phyloP scores from a whole-genome alignment of 495 filamentous ascomycete genomes.

The Astrothelium macrocarpum region DNA sequence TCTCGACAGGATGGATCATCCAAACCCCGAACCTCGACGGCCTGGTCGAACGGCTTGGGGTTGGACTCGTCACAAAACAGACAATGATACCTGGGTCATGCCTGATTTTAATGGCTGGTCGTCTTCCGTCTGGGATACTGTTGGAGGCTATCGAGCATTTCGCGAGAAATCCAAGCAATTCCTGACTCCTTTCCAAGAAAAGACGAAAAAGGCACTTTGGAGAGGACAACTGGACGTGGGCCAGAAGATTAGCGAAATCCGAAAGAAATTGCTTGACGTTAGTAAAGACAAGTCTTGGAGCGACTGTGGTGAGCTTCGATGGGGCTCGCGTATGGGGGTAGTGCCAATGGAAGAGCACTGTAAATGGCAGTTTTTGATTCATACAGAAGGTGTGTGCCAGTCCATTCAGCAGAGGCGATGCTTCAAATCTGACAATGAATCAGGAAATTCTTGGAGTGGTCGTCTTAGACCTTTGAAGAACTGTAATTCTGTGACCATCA shows the following conservation, averaged over 20 bases:
- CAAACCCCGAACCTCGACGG: background rate
- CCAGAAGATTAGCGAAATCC: conserved; percentile 23
- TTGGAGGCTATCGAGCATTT: conserved; percentile 40
- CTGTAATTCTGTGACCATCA: conserved; percentile 49
- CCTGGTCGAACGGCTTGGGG: conserved; percentile 2
- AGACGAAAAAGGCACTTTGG: conserved; percentile 61
- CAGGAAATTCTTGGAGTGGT: conserved; percentile 40
- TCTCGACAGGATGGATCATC: conserved; percentile 44
- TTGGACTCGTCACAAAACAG: conserved; percentile 5
- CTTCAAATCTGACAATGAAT: background rate
- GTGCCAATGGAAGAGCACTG: conserved; percentile 49
- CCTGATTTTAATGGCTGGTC: conserved; percentile 72
- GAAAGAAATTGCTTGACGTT: conserved; percentile 39
- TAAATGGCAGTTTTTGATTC: conserved; percentile 48
- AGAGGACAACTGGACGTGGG: conserved; percentile 43
- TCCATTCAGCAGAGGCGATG: background rate
- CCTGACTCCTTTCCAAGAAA: conserved; percentile 35
- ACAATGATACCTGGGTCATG: conserved; percentile 49
- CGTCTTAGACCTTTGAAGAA: conserved; percentile 51
- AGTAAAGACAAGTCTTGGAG: conserved; percentile 41
- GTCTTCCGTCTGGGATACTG: conserved; percentile 31
- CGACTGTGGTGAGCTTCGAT: conserved; percentile 42
- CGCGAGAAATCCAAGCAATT: conserved; percentile 34
- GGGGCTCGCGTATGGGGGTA: conserved; percentile 31
- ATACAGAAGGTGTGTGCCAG: conserved; percentile 39